Evolutionary conservation across 2,329 filamentous ascomycete species (phyloP).

Genomic region (Fusarium sp.): DNA sequence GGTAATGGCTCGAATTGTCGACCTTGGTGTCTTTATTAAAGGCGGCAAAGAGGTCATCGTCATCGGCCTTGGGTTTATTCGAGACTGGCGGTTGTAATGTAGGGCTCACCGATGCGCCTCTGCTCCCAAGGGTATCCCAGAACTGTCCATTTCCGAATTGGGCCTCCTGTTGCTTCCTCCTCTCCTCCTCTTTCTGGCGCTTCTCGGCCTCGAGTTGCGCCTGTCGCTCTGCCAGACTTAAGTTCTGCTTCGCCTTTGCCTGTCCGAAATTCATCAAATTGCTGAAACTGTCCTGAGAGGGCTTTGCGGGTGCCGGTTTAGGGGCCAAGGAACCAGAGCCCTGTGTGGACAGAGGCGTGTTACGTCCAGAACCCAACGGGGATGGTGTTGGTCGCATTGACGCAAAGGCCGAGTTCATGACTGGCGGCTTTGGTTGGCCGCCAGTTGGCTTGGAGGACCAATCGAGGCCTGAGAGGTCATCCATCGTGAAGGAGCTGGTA

Average conservation of each 20-base stretch:
- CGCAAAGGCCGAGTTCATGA: conserved; percentile 63
- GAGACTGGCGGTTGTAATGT: conserved; percentile 43
- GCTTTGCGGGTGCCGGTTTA: conserved; percentile 64
- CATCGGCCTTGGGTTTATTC: conserved; percentile 56
- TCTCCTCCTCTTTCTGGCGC: conserved; percentile 80
- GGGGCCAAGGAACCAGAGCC: conserved; percentile 60
- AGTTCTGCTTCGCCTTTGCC: conserved; percentile 75
- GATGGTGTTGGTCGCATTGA: conserved; percentile 71
- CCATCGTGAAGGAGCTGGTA: conserved; percentile 62
- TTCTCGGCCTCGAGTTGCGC: conserved; percentile 76
- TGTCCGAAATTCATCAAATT: conserved; percentile 75
- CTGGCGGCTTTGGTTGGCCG: conserved; percentile 56
- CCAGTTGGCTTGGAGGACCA: conserved; percentile 66
- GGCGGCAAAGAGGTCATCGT: conserved; percentile 77
- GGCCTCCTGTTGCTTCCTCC: conserved; percentile 78
- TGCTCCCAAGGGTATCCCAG: conserved; percentile 80
- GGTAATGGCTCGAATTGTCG: conserved; percentile 76
- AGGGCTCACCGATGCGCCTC: conserved; percentile 60
- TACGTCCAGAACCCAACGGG: conserved; percentile 69
- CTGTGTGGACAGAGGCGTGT: conserved; percentile 69
- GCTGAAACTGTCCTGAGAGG: conserved; percentile 82
- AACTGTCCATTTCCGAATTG: conserved; percentile 84
- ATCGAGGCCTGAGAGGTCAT: conserved; percentile 73
- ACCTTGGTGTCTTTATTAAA: conserved; percentile 78
- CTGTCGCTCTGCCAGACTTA: conserved; percentile 85